Evolutionary conservation across 2,329 filamentous ascomycete species (phyloP).

Genomic region (Sclerotinia subarctica): DNA sequence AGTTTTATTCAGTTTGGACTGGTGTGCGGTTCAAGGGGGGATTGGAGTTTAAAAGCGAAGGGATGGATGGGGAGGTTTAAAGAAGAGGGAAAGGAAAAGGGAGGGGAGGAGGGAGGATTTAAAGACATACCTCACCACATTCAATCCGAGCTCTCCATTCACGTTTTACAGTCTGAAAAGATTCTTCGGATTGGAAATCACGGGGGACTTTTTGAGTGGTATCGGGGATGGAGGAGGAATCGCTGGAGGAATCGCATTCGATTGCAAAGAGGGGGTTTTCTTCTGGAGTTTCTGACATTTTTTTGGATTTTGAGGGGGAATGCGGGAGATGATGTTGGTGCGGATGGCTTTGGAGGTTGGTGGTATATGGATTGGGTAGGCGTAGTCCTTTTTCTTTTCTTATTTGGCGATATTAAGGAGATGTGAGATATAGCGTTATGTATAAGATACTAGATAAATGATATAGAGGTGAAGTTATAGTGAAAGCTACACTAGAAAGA

Average conservation of each 20-base stretch:
- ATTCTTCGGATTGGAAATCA: constrained; percentile 37
- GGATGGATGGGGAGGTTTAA: no score
- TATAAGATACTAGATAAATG: not conserved
- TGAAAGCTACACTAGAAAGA: not conserved
- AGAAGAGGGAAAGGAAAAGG: not conserved
- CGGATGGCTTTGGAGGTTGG: not conserved
- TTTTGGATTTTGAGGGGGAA: not conserved
- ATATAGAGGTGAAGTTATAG: not conserved
- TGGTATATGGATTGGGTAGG: not conserved
- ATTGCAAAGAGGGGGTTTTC: constrained; percentile 44
- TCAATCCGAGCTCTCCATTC: constrained; percentile 36
- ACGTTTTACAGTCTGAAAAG: constrained; percentile 31
- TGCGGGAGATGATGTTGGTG: not conserved
- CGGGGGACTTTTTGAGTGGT: constrained; percentile 30
- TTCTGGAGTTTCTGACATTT: constrained; percentile 29
- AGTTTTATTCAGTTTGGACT: no score
- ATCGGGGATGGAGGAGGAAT: constrained; percentile 21
- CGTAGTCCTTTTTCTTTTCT: not conserved
- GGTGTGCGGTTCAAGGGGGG: no score
- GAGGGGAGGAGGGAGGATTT: not conserved
- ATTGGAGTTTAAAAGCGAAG: not conserved
- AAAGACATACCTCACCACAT: constrained; percentile 32
- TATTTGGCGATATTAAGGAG: not conserved
- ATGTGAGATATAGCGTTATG: not conserved
- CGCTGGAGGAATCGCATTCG: constrained; percentile 43